Evolutionary conservation across 768 basidiomycete genomes (phyloP).

Genomic region (Suillus discolor): DNA sequence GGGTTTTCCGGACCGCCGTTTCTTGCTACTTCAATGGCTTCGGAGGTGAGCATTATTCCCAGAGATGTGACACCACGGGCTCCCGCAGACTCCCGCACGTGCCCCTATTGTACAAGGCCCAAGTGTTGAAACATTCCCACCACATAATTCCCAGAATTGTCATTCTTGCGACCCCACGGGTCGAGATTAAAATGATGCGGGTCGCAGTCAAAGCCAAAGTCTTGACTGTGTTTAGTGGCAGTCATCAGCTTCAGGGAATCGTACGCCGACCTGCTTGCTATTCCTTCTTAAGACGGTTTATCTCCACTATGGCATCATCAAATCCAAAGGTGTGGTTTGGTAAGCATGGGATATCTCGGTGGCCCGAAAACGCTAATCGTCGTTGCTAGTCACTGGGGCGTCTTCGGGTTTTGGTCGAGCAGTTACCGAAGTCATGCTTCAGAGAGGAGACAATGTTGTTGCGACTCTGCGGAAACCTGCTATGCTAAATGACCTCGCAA

Average conservation of each 20-base stretch:
- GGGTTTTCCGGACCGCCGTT: neutral
- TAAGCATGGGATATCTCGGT: constrained; percentile 10
- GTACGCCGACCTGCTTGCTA: neutral
- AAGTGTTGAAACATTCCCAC: neutral
- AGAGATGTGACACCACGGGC: neutral
- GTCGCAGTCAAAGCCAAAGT: neutral
- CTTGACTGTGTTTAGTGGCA: neutral
- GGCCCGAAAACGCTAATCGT: no score
- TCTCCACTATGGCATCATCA: neutral
- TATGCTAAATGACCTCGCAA: constrained; percentile 30
- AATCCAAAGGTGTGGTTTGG: constrained; percentile 26
- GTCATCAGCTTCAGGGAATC: neutral
- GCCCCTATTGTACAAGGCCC: neutral
- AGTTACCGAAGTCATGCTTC: constrained; percentile 36
- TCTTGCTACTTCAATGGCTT: neutral
- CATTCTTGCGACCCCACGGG: neutral
- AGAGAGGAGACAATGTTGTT: constrained; percentile 41
- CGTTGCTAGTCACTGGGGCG: constrained; percentile 40
- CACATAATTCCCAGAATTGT: neutral
- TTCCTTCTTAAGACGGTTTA: neutral
- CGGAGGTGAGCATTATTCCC: neutral
- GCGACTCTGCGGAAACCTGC: constrained; percentile 45
- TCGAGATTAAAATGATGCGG: neutral
- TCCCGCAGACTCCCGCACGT: neutral
- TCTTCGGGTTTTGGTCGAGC: constrained; percentile 41